Conservation (phyloP, 75 land plant genomes). For the Pinus taeda region DNA sequence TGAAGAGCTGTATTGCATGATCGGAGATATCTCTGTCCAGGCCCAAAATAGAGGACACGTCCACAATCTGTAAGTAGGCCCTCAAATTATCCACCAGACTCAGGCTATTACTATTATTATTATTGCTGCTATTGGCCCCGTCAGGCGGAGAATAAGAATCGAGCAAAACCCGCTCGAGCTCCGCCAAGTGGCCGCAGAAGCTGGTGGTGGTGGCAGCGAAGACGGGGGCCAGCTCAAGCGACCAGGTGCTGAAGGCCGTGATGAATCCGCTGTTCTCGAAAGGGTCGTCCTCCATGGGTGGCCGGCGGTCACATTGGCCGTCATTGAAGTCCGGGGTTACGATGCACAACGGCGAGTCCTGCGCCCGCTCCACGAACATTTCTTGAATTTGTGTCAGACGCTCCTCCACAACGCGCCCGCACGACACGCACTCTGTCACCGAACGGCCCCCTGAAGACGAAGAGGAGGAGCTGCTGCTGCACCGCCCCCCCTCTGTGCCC, state of each 20-base stretch:
- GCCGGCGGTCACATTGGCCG: constrained; percentile 18
- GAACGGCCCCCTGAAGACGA: constrained; percentile 25
- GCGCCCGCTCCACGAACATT: constrained; percentile 65
- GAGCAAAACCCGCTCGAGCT: constrained; percentile 65
- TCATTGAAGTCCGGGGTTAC: constrained; percentile 67
- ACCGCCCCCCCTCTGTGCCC: constrained; percentile 46
- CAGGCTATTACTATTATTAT: constrained; percentile 5
- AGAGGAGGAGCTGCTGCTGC: constrained; percentile 35
- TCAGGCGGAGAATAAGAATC: constrained; percentile 21
- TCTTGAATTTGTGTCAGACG: constrained; percentile 47
- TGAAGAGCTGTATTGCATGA: constrained; percentile 80
- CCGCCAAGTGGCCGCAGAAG: constrained; percentile 81
- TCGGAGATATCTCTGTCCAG: constrained; percentile 72
- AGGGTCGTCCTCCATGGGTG: constrained; percentile 57
- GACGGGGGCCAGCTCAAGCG: constrained; percentile 59
- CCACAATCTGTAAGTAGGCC: constrained; percentile 89
- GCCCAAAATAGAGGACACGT: constrained; percentile 66
- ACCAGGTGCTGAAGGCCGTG: constrained; percentile 88
- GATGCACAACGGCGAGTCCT: constrained; percentile 63
- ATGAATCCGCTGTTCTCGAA: constrained; percentile 78
- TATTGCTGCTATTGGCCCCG: not conserved
- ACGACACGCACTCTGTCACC: constrained; percentile 64
- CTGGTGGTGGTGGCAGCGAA: constrained; percentile 49
- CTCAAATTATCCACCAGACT: constrained; percentile 69
- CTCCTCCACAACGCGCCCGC: constrained; percentile 77